Conservation (phyloP, 106 monocot genomes). For the Narthecium ossifragum region DNA sequence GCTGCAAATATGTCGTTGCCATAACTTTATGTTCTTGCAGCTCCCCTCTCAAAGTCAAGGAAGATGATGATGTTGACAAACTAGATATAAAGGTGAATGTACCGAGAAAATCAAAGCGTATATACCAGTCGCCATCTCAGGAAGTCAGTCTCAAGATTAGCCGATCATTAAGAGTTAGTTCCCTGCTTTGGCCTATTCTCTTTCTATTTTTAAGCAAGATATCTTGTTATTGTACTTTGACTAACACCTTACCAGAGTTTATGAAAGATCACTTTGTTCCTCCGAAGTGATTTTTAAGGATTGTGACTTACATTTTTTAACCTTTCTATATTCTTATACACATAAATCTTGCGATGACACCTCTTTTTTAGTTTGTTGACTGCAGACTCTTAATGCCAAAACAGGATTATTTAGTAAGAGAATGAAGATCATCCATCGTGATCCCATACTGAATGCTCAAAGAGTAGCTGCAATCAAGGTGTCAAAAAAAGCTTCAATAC, state of each 20-base stretch:
- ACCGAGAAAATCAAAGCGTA: conserved; percentile 70
- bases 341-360: not conserved
- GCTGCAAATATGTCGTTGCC: not conserved
- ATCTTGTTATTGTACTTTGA: too few relatives aligned
- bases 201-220: not conserved
- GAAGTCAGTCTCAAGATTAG: conserved; percentile 93
- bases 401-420: conserved; percentile 89
- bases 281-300: too few relatives aligned
- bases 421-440: conserved; percentile 90
- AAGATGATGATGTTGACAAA: conserved; percentile 96
- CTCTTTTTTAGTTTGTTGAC: conserved; percentile 23
- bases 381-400: conserved; percentile 98
- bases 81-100: conserved; percentile 75
- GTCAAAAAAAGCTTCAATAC: too few relatives aligned
- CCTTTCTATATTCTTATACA: too few relatives aligned
- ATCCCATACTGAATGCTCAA: conserved; percentile 78
- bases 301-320: too few relatives aligned
- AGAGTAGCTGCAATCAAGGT: conserved; percentile 95
- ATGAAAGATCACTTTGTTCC: too few relatives aligned
- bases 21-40: conserved; percentile 28
- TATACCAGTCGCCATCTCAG: conserved; percentile 67
- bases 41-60: conserved; percentile 96
- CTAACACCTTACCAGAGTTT: too few relatives aligned
- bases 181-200: conserved; percentile 3
- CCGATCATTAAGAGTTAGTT: conserved; percentile 79